Base-by-base conservation (phyloP, 169 alveolate species). In the Eimeria tenella region DNA sequence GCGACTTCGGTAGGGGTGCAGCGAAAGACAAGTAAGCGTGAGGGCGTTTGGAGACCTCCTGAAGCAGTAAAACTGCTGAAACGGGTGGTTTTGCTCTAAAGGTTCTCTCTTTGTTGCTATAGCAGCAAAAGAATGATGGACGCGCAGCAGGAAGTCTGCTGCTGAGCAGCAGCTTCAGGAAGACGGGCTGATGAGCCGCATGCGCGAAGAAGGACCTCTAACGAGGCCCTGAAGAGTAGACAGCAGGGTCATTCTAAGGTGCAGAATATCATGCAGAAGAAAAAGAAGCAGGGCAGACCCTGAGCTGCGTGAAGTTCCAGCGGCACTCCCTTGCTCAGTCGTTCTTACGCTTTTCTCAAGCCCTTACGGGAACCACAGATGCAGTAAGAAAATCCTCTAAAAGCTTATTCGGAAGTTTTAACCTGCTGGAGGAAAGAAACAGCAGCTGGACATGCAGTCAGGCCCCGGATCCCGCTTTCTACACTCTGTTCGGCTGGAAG, bases 231-330 rank as follows among this genome's bases (percentile, higher is more conserved):
- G 77, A 23, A 68, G 52, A 31, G 25, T 68, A 50, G 53, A 68
- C 21, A 50, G 77, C 77, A n/a, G 77, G 77, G 53, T 31, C 77
- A 68, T 68, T 68, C 21, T 68, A 68, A n/a, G 77, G 77, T 31
- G 77, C 52, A 68, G 77, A 31, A n/a, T 17, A 19, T 8, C 21
- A 31, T n/a, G 77, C 50, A 68, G 77, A 11, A 68, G 50, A 31
- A 68, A 23, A 4, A 68, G 52, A 11, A 68, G 77, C 50, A 68
- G 77, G 53, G 42, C 21, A 23, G 65, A 58, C 11, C 65, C 11
- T 0, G 50, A 68, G 77, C 77, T 23, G 77, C 77, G 8, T 31
- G 77, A 31, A 17, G 52, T 50, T 23, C n/a, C 77, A 11, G 50
- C 77, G 9, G 25, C 21, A 63, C 73, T 31, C 42, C 42, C 42